Evolutionary conservation across 2,329 filamentous ascomycete species (phyloP), one percentile per base, ranked within the genome.

Genomic region (Hypomyces perniciosus): DNA sequence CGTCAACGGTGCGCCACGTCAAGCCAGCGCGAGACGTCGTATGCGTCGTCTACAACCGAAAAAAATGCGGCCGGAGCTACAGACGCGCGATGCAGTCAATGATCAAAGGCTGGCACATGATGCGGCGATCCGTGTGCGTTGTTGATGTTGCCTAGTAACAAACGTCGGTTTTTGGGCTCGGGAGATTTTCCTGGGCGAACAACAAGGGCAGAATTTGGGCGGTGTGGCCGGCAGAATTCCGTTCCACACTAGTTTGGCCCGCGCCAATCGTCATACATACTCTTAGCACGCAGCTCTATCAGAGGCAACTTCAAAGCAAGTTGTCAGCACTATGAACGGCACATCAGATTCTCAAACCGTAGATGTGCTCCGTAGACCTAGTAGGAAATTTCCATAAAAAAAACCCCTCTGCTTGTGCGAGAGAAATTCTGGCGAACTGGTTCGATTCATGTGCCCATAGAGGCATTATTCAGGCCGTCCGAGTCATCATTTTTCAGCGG

Each of bases 191-290:
- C 26, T 39, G 37, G 37, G 37, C 20, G 41, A 43, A 43, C 8
- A 43, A 29, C 43, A 20, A 47, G 44, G 31, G 44, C 10, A 26
- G 31, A 40, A 57, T 62, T 60, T 61, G 58, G 65, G 64, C 64
- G 65, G 65, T 67, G 61, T 56, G 54, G 5, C 13, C 20, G 61
- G 62, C 62, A 65, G 61, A 47, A 47, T 47, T 7, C 10, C 35
- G 20, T 20, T 20, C 20, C 3, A 20, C 20, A 20, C 20, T 20
- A 20, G 20, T 20, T 20, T 20, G 3, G 20, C 20, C 20, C 20
- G 3, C 20, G 20, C 20, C 20, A 20, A 20, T 20, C 20, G 20
- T 20, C 20, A 20, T 20, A 20, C 20, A 20, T 20, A 20, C 20
- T 20, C 20, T 20, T 20, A 20, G 20, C 20, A 20, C 20, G 20